phyloP scores from a whole-genome alignment of 169 alveolate species.

The Plasmodium cynomolgi region DNA sequence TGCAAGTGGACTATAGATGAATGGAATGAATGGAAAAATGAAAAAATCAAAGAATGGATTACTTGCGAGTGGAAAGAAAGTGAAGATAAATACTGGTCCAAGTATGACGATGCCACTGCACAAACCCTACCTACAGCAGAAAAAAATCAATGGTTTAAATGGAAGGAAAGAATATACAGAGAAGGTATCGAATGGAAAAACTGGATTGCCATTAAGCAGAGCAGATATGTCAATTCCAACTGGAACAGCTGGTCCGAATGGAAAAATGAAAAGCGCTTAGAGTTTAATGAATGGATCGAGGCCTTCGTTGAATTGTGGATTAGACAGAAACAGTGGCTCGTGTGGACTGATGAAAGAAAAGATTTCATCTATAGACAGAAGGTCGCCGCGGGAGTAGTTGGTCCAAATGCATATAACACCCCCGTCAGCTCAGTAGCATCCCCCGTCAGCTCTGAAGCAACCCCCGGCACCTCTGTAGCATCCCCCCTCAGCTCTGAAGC shows the following conservation, averaged over 20 bases:
- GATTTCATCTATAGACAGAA: neutral
- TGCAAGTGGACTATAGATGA: constrained; percentile 38
- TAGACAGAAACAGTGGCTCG: constrained; percentile 19
- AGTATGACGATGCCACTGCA: constrained; percentile 2
- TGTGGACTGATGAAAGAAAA: constrained; percentile 23
- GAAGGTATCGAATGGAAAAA: constrained; percentile 46
- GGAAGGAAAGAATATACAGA: constrained; percentile 36
- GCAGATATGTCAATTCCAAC: constrained; percentile 8
- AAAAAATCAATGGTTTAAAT: neutral
- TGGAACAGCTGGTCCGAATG: constrained; percentile 38
- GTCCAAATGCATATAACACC: no score
- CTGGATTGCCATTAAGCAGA: constrained; percentile 13
- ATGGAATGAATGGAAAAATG: constrained; percentile 37
- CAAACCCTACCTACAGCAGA: neutral
- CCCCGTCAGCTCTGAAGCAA: neutral
- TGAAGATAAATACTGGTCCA: constrained; percentile 23
- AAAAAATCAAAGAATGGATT: constrained; percentile 29
- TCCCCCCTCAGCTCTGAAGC: neutral
- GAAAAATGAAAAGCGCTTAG: constrained; percentile 16
- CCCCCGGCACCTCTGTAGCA: neutral
- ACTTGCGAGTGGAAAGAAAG: constrained; percentile 18
- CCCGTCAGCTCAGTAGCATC: neutral
- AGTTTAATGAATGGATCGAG: constrained; percentile 6
- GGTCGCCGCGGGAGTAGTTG: neutral
- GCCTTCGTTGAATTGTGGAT: constrained; percentile 1